These are phyloP conservation scores for Boletus semigastroideus DNA, from an alignment of 1,284 basidiomycete species.

Conservation along the genomic window DNA sequence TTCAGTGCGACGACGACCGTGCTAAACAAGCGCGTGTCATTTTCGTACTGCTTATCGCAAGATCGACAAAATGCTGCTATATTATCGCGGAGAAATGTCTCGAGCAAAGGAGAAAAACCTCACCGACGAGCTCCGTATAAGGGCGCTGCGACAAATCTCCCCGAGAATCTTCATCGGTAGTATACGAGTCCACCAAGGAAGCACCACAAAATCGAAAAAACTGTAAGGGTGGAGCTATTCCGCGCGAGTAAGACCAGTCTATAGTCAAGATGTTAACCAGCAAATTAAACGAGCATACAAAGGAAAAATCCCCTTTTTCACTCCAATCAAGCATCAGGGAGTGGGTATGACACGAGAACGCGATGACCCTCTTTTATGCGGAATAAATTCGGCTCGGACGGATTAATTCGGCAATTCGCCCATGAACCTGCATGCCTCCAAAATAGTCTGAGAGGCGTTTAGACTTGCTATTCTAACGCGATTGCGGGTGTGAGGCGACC, in stretches of 20 bases:
- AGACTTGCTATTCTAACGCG: constrained; percentile 8
- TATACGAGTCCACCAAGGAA: constrained; percentile 18
- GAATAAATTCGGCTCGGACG: constrained; percentile 10
- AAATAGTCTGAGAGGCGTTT: constrained; percentile 7
- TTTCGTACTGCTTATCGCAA: neutral
- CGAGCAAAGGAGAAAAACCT: constrained; percentile 5
- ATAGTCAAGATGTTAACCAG: neutral
- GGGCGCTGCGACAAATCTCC: constrained; percentile 9
- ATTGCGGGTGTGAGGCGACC: neutral
- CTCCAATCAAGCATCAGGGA: neutral
- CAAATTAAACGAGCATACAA: constrained; percentile 12
- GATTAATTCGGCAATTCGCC: constrained; percentile 11
- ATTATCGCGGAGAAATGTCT: constrained; percentile 11
- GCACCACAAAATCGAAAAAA: constrained; percentile 10
- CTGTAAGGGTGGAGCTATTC: constrained; percentile 11
- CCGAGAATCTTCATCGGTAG: neutral
- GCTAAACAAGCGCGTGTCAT: neutral
- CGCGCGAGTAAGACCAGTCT: constrained; percentile 23
- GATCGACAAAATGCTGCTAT: constrained; percentile 8
- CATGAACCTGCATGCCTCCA: constrained; percentile 15
- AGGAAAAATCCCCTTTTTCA: neutral
- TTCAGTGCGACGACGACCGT: neutral
- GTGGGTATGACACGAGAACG: neutral
- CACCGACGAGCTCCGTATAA: constrained; percentile 10
- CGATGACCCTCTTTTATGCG: constrained; percentile 9